Base-by-base conservation (phyloP, 345 rosid species). In the Gossypium raimondii region DNA sequence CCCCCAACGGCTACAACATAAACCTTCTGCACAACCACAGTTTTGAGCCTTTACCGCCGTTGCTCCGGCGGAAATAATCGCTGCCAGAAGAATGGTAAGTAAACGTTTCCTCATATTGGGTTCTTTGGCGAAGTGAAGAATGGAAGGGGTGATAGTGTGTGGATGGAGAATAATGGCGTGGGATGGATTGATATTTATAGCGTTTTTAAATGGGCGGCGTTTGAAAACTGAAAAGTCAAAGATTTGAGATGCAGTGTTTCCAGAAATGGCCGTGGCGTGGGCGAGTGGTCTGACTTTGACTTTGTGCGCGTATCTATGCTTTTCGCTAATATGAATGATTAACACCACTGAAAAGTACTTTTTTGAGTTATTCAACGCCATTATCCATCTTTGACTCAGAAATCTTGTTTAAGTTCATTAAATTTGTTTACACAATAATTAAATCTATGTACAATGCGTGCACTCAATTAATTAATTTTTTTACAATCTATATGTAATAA, bases 1-100 rank as follows among this genome's bases (percentile, higher is more conserved):
- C 11, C 78, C 78, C 65, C 72, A 67, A 13, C 64, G 55, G 59
- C 73, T 76, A 20, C 78, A 76, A 25, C 78, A 76, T 4, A 44
- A 24, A 12, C 51, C 55, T 4, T 47, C 68, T 3, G 17, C 58
- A 18, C 76, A 73, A 7, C 76, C 77, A 1, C 72, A 64, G 58
- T 57, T 56, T 29, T 60, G 68, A 68, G 69, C 78, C 57, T 9
- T 43, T 11, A 18, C 73, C 41, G 63, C 14, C 10, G 27, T 24
- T 13, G 57, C 24, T 2, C 55, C 67, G 3, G 57, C 60, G 3
- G 76, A 59, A 51, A 69, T 51, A 17, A 51, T 27, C 18, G 2
- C 45, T 0, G 25, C 60, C 24, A 51, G 25, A 29, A 27, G 8
- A 51, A 69, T 17, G 60, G 47, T 41, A 2, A 69, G 9, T 16